Evolutionary conservation across 2,329 filamentous ascomycete species (phyloP), one percentile per base, ranked within the genome.

Genomic region (Neobulgaria alba): DNA sequence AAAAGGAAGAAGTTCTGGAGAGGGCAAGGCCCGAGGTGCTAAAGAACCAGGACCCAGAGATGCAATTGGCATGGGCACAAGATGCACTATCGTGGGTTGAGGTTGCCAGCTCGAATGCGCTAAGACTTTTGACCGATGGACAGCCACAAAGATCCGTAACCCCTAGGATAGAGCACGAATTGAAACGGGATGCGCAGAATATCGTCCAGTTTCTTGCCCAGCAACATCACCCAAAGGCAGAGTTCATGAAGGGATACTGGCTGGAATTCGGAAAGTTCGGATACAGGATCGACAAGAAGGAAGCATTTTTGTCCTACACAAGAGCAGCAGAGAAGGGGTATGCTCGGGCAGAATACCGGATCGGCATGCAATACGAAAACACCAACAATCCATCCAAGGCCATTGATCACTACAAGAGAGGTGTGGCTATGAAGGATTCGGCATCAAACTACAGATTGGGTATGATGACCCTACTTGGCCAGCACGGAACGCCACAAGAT

Each of bases 341-440:
- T 64, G 78, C 82, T 16, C 75, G 92, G 53, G 89, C 92, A 15
- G 87, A 96, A 62, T 98, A 98, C 63, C 79, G 92, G 34, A 94
- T 98, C 66, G 92, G 92, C 48, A 98, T 96, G 90, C 83, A 95
- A 42, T 96, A 89, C 60, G 92, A 98, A 65, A 88, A 85, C 61
- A 90, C 88, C 3, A 94, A 94, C 58, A 90, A 98, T 57, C 82
- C 88, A 45, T 74, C 81, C 48, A 95, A 94, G 61, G 92, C 92
- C 4, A 79, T 95, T 57, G 80, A 82, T 56, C 89, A 96, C 62
- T 98, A 96, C 63, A 79, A 87, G 50, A 75, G 77, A 35, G 92
- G 92, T 36, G 79, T 92, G 36, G 75, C 78, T 36, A 68, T 81
- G 52, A 79, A 81, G 17, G 92, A 98, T 64, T 95, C 92, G 12